A percentile compares a stretch with the other conserved stretches of the same genome.
phyloP scores from a whole-genome alignment of 345 rosid genomes.

The Lagerstroemia speciosa region DNA sequence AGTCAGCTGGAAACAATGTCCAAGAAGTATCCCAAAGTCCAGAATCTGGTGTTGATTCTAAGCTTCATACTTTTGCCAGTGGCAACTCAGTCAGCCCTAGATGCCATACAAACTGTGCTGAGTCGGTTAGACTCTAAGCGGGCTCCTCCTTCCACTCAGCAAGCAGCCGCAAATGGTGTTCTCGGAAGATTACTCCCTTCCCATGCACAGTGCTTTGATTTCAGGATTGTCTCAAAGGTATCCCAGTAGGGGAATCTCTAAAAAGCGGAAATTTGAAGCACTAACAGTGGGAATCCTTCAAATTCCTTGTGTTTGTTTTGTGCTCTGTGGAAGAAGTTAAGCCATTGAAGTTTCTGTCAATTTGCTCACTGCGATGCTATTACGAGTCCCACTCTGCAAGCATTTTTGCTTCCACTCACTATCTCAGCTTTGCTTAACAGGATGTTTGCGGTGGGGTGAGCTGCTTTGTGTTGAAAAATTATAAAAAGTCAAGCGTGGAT shows the following conservation, averaged over 20 bases:
- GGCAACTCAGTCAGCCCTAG: slow-evolving; percentile 10
- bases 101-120: slow-evolving; percentile 32
- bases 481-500: slow-evolving; percentile 18
- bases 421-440: slow-evolving; percentile 30
- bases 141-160: slow-evolving; percentile 46
- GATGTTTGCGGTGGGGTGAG: slow-evolving; percentile 66
- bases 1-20: background rate
- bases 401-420: slow-evolving; percentile 6
- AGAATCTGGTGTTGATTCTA: slow-evolving; percentile 12
- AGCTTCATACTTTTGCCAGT: slow-evolving; percentile 9
- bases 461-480: slow-evolving; percentile 61
- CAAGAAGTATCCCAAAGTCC: background rate
- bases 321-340: background rate
- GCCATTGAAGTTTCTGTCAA: background rate
- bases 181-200: slow-evolving; percentile 64
- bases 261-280: background rate
- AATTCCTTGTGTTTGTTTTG: background rate
- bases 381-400: background rate
- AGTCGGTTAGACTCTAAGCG: slow-evolving; percentile 54
- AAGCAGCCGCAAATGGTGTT: slow-evolving; percentile 62
- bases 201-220: slow-evolving; percentile 50
- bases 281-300: background rate
- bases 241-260: background rate
- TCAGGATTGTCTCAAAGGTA: slow-evolving; percentile 70
- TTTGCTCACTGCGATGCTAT: background rate